Base-by-base conservation (phyloP, 306 rosid genomes). In the Begonia peltatifolia region DNA sequence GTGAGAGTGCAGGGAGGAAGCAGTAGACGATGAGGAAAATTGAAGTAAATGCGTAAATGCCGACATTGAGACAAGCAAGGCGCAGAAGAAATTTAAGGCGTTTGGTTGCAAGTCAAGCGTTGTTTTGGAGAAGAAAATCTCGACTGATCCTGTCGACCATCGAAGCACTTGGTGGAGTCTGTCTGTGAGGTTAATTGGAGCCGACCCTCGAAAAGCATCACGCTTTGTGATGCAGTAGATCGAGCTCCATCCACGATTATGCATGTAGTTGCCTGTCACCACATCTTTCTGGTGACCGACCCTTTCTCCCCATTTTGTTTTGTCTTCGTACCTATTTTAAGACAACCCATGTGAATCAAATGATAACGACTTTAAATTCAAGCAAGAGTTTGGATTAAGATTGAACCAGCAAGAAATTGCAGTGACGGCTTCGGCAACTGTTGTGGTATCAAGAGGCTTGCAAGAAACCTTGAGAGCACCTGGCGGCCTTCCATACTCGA, bases 331-430 rank as follows among this genome's bases (percentile, higher is more conserved):
- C 78, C 82, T 71, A 38, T 42, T 41, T 14, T 12, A 8, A 5
- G 14, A 53, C 10, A 53, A n/a, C 12, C 0, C 2, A 6, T 10
- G 4, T 10, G 12, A 10, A n/a, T n/a, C 12, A 44, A 44, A 49
- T 14, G 17, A 17, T 14, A 14, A 49, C 12, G 22, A 17, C 8
- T 42, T 42, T 35, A 36, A 10, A 10, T 14, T 41, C 36, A 10
- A 9, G 2, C 12, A 17, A 0, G 14, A 56, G 51, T 9, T 17
- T 16, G 11, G 36, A 51, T 4, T 11, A 41, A n/a, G n/a, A 11
- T 35, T 43, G 3, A 69, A 84, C 97, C 95, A 89, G 14, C 97
- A 89, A 35, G 97, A 89, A 56, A 89, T 84, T 41, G 77, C 78
- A 0, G 95, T 79, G 16, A 89, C 95, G 0, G 93, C 76, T 67